Evolutionary conservation across 768 basidiomycete species (phyloP).

Genomic region (Panaeolus cyanescens): DNA sequence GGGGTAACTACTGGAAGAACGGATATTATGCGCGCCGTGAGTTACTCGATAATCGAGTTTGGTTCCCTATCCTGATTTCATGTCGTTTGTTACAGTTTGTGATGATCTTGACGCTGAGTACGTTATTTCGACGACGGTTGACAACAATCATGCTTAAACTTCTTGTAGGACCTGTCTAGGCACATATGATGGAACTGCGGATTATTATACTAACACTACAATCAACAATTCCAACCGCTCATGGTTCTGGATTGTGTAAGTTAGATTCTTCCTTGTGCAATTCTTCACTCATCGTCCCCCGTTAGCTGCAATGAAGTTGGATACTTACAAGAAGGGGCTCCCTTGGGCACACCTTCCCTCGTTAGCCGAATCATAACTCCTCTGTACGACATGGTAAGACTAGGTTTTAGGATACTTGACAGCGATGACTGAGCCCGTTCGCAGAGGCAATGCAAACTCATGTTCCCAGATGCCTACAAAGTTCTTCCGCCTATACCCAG

Average conservation of each 20-base stretch:
- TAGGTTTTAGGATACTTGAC: not conserved
- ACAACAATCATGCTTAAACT: slow-evolving; percentile 3
- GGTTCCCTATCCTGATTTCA: too few relatives aligned
- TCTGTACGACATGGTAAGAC: slow-evolving; percentile 51
- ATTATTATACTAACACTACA: slow-evolving; percentile 54
- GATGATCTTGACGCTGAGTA: slow-evolving; percentile 47
- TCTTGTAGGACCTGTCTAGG: slow-evolving; percentile 40
- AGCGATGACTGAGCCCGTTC: not conserved
- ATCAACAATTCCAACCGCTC: slow-evolving; percentile 61
- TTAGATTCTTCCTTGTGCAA: not conserved
- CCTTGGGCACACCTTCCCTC: slow-evolving; percentile 38
- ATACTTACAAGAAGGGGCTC: slow-evolving; percentile 53
- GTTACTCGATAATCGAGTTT: slow-evolving; percentile 20
- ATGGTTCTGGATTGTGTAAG: slow-evolving; percentile 74
- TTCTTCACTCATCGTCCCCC: slow-evolving; percentile 3
- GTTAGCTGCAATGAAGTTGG: slow-evolving; percentile 74
- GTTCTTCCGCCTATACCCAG: slow-evolving; percentile 42
- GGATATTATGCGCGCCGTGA: slow-evolving; percentile 48
- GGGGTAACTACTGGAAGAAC: slow-evolving; percentile 59
- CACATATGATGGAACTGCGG: slow-evolving; percentile 37
- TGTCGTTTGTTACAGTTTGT: slow-evolving; percentile 45
- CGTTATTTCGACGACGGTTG: slow-evolving; percentile 17
- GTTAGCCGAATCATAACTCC: slow-evolving; percentile 59
- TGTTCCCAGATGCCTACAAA: slow-evolving; percentile 65
- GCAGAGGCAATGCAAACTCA: slow-evolving; percentile 69